These are phyloP conservation scores for Aegilops speltoides DNA, from an alignment of 176 grass and related monocot genomes.

Conservation along the genomic window DNA sequence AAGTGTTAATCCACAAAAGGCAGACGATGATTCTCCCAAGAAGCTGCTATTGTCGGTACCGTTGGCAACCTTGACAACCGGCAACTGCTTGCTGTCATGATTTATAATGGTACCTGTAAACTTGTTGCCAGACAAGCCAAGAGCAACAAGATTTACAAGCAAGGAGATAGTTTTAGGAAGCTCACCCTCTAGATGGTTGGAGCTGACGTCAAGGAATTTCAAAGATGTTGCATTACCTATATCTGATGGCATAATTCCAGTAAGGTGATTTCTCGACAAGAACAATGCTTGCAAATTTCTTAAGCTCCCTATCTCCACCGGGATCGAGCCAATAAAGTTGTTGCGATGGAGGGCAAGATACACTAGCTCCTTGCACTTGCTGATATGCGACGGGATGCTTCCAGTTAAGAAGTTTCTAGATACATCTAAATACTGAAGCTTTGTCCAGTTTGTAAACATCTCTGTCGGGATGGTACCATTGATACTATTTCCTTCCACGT, in stretches of 20 bases:
- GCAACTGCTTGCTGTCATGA: not conserved
- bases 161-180: not conserved
- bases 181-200: not conserved
- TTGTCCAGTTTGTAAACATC: constrained; percentile 10
- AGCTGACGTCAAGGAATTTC: not conserved
- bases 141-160: not conserved
- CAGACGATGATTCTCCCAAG: not conserved
- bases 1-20: not conserved
- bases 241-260: not conserved
- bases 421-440: not conserved
- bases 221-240: constrained; percentile 38
- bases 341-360: no score
- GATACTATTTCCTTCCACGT: not conserved
- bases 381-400: not conserved
- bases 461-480: not conserved
- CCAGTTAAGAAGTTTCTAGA: not conserved
- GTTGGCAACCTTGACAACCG: not conserved
- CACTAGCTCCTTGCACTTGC: no score
- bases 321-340: no score
- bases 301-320: constrained; percentile 36
- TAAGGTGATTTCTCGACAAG: not conserved
- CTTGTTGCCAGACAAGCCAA: not conserved
- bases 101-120: not conserved
- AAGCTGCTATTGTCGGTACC: not conserved
- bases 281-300: not conserved